Evolutionary conservation across 1,139 yeast species (phyloP), one percentile per base, ranked within the genome.

Genomic region (Geotrichum histeridarum): DNA sequence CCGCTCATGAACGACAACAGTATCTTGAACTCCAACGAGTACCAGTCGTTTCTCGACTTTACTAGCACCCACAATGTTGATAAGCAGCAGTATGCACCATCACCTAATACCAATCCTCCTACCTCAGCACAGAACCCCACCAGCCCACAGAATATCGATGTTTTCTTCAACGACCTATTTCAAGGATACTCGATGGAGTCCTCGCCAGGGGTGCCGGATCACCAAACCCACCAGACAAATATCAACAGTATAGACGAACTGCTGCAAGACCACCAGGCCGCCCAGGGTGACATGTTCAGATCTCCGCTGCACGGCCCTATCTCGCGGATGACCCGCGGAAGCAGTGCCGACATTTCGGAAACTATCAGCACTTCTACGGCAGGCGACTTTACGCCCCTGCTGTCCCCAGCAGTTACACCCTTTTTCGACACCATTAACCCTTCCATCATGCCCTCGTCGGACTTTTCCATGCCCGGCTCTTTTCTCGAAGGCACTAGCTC

Each of bases 381-480:
- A 39, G 62, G 60, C 37, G 59, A 65, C 38, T 84, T 82, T 67
- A 86, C 94, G 0, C 94, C 95, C 0, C 72, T 86, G 53, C 80
- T 85, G 12, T 83, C 90, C 1, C 95, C 95, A 0, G 85, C 86
- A 4, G 83, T 80, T 17, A 81, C 87, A 1, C 90, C 91, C 0
- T 42, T 42, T 27, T 64, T 79, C 61, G 89, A 83, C 15, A 54
- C 70, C 1, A 59, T 70, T 55, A 56, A 58, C 44, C 44, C 54
- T 4, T 54, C 56, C 44, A 50, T 57, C n/a, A 51, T 56, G 48
- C 57, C 57, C 35, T 55, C 61, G 8, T 61, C 63, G 3, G 71
- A 67, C 36, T 64, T 66, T 47, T 55, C 61, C 18, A 65, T 66
- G 62, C 69, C 67, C 44, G 66, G 63, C 51, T 66, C 67, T 7